Base-by-base conservation (phyloP, 441 rosid species). In the Arabidopsis hybrid region DNA sequence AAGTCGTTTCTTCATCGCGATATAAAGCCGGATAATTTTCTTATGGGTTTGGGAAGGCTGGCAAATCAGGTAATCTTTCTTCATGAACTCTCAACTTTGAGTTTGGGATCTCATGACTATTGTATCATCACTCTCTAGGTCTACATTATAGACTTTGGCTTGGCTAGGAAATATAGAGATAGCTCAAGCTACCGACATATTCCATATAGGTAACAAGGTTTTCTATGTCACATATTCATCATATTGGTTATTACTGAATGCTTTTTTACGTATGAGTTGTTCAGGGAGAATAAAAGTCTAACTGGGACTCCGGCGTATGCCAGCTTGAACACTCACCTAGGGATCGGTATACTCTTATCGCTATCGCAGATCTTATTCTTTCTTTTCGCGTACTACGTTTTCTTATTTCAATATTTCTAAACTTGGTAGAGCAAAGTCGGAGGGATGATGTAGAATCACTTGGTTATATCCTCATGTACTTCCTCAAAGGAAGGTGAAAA, bases 371-470 rank as follows among this genome's bases (percentile, higher is more conserved):
- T 46, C 50, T n/a, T n/a, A 46, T 14, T 14, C 18, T 46, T 1
- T 45, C 5, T 31, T 14, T n/a, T 6, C 50, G 9, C 18, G 50
- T 1, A 45, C 18, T n/a, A 46, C 1, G 6, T 46, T 46, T 46
- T 46, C 18, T 46, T 14, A 46, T 46, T 7, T 14, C 17, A 43
- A 43, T 43, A 2, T 43, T 46, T 46, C 18, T 14, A 18, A n/a
- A n/a, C 1, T 69, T 69, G 69, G 69, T 53, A 94, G 98, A 94
- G 80, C 99, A 94, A 92, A 94, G 99, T 80, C 90, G 99, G 72
- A 90, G 99, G 83, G 99, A 94, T 89, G 97, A 91, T 85, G 70
- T 95, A 39, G 98, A 95, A 75, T 95, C 99, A 52, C 97, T 95
- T 81, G 98, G 97, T 75, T 95, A 91, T 67, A 93, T 91, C 47